A percentile compares a stretch with the other conserved stretches of the same genome.
Evolutionary conservation across 176 grass and related monocot species (phyloP).

Genomic region (Puccinellia tenuiflora): DNA sequence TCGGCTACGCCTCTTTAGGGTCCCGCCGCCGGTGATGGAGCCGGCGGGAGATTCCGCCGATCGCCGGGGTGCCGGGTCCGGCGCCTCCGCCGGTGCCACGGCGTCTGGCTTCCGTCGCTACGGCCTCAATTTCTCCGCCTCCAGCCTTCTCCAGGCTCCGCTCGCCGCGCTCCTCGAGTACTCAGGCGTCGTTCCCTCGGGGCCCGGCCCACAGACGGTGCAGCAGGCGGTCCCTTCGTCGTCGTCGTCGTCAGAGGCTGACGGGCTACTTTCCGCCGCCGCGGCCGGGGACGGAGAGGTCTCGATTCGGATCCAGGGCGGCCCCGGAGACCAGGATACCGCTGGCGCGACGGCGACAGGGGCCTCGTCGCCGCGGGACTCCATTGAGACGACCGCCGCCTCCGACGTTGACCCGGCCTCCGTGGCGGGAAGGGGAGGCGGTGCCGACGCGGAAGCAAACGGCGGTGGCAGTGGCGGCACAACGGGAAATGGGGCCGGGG

Average conservation of each 20-base stretch:
- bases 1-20: constrained; percentile 5
- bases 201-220: constrained; percentile 16
- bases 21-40: constrained; percentile 41
- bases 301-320: constrained; percentile 85
- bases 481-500: constrained; percentile 37
- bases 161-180: constrained; percentile 87
- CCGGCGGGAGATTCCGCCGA: constrained; percentile 30
- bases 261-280: constrained; percentile 31
- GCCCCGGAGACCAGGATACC: constrained; percentile 42
- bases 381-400: constrained; percentile 22
- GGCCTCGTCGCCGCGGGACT: constrained; percentile 30
- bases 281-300: constrained; percentile 58
- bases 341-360: not conserved
- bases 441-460: constrained; percentile 41
- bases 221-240: constrained; percentile 30
- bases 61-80: constrained; percentile 23
- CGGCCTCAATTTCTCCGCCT: constrained; percentile 66
- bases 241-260: constrained; percentile 11
- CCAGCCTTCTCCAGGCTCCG: constrained; percentile 79
- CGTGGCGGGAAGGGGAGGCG: constrained; percentile 16
- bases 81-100: not conserved
- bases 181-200: constrained; percentile 65
- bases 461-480: constrained; percentile 12
- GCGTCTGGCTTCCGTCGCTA: constrained; percentile 48
- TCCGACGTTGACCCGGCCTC: constrained; percentile 37